phyloP scores from a whole-genome alignment of 2,329 filamentous ascomycete species.

The Fusarium torreyae region DNA sequence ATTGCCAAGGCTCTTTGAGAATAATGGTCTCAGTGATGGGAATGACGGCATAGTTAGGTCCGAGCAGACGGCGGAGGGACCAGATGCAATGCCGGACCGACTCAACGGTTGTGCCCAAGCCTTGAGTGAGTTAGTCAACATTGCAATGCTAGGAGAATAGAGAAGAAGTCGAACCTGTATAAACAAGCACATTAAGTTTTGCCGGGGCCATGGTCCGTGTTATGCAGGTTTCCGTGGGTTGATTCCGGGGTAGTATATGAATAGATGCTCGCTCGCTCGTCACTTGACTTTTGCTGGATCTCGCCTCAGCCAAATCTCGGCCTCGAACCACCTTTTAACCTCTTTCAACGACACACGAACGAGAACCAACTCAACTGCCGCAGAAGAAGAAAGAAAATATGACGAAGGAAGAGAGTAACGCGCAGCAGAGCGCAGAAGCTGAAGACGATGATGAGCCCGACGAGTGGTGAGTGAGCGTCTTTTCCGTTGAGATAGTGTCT shows the following conservation, averaged over 20 bases:
- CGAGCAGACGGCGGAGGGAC: conserved; percentile 86
- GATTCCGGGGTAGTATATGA: background rate
- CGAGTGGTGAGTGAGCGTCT: conserved; percentile 79
- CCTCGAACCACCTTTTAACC: conserved; percentile 45
- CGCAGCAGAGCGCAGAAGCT: conserved; percentile 55
- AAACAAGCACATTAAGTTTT: conserved; percentile 92
- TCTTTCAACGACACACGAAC: conserved; percentile 12
- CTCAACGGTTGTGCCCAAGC: conserved; percentile 87
- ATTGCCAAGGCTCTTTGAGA: conserved; percentile 91
- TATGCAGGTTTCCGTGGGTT: conserved; percentile 7
- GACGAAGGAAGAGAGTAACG: conserved; percentile 69
- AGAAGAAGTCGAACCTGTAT: conserved; percentile 76
- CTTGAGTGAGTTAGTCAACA: conserved; percentile 59
- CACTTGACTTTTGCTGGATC: conserved; percentile 47
- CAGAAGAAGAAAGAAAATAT: conserved; percentile 48
- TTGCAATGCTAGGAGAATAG: background rate
- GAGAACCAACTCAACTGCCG: background rate
- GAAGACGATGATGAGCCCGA: conserved; percentile 83
- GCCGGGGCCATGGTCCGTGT: conserved; percentile 70
- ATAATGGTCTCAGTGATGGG: conserved; percentile 84
- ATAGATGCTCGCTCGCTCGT: conserved; percentile 12
- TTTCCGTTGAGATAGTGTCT: conserved; percentile 9
- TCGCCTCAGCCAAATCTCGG: conserved; percentile 43
- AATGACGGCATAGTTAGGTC: conserved; percentile 93
- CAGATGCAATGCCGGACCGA: conserved; percentile 92